Conservation (phyloP, 2,329 filamentous ascomycete genomes). For the Trichoderma sp. region DNA sequence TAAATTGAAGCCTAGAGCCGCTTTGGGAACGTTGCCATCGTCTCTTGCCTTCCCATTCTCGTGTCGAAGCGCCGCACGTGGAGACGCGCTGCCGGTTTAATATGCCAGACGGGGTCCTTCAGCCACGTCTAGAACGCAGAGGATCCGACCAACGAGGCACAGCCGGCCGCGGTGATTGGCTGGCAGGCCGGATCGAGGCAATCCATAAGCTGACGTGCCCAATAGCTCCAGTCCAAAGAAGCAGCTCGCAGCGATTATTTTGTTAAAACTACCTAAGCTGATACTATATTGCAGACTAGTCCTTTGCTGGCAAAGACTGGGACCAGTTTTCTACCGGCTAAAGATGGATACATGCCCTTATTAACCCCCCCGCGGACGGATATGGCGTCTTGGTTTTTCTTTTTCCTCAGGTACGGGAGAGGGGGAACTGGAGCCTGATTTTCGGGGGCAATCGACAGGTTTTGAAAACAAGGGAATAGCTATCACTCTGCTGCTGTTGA, state of each 20-base stretch:
- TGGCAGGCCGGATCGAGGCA: neutral
- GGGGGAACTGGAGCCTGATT: neutral
- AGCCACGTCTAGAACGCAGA: slow-evolving; percentile 8
- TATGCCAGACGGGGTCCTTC: neutral
- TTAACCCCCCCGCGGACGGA: neutral
- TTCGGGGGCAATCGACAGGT: neutral
- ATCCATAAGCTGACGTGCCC: slow-evolving; percentile 18
- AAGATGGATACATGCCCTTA: neutral
- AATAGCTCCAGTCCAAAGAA: neutral
- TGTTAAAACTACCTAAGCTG: neutral
- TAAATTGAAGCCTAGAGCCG: slow-evolving; percentile 8
- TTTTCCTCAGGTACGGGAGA: neutral
- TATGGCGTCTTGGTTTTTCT: neutral
- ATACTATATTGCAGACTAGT: neutral
- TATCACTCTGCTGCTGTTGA: neutral
- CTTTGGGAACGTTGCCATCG: neutral
- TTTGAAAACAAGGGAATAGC: neutral
- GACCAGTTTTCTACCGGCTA: neutral
- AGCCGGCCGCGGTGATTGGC: neutral
- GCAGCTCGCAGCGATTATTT: neutral
- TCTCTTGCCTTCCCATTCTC: neutral
- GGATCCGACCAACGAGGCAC: neutral
- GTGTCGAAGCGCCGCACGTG: neutral
- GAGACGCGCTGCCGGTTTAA: neutral
- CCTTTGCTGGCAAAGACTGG: neutral